A percentile compares a stretch with the other conserved stretches of the same genome.
These are phyloP conservation scores for Neurospora sp. DNA, from an alignment of 495 filamentous ascomycete genomes.

Conservation along the genomic window DNA sequence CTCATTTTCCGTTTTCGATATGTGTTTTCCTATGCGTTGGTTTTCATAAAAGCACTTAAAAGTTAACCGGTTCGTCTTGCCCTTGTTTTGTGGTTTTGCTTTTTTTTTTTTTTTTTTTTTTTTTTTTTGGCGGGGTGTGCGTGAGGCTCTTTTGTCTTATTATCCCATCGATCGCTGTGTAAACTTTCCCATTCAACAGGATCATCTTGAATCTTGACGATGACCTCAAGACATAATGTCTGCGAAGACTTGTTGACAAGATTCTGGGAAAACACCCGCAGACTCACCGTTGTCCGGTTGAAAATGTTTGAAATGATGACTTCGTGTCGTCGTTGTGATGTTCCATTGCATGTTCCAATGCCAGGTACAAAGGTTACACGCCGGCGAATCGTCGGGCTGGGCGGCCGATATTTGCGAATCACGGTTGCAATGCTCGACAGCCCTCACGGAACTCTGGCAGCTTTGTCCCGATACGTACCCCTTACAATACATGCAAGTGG, in stretches of 20 bases:
- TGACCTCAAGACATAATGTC: background rate
- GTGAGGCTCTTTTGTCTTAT: background rate
- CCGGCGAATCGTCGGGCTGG: background rate
- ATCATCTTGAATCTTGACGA: background rate
- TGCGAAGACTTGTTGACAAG: background rate
- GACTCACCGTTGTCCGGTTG: background rate
- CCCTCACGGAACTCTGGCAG: background rate
- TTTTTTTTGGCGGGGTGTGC: background rate
- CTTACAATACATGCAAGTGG: background rate
- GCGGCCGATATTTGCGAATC: background rate
- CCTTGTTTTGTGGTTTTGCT: background rate
- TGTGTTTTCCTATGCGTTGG: background rate
- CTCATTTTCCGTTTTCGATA: too few relatives aligned
- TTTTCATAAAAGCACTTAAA: too few relatives aligned
- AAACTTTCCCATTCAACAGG: too few relatives aligned
- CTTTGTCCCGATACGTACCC: background rate
- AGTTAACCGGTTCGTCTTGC: too few relatives aligned
- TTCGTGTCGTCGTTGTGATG: background rate
- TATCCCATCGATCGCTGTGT: background rate
- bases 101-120: too few relatives aligned
- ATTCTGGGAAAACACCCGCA: background rate
- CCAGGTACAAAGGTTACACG: background rate
- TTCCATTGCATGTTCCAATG: background rate
- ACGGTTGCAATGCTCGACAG: background rate
- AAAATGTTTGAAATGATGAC: background rate